Evolutionary conservation across 2,329 filamentous ascomycete species (phyloP).

Genomic region (Fusarium circinatum): DNA sequence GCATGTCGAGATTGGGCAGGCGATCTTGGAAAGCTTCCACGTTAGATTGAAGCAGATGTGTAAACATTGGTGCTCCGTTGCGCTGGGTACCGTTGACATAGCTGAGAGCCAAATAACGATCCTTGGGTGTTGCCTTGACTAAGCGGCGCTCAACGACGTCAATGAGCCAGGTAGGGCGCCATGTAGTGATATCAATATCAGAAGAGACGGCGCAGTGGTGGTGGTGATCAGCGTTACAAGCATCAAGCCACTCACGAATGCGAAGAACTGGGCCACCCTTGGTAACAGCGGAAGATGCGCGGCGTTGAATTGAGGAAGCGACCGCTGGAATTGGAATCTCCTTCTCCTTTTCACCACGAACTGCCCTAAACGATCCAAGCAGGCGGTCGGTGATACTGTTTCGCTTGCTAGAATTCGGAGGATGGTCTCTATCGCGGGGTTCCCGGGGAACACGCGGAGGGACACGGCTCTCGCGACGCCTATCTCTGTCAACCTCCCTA

Average conservation of each 20-base stretch:
- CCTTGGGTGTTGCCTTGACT: slow-evolving; percentile 51
- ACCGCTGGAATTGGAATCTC: slow-evolving; percentile 22
- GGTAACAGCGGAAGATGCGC: slow-evolving; percentile 46
- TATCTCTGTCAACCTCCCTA: slow-evolving; percentile 35
- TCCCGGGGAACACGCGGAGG: slow-evolving; percentile 28
- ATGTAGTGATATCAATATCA: slow-evolving; percentile 45
- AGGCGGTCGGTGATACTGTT: slow-evolving; percentile 56
- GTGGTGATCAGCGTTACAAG: slow-evolving; percentile 55
- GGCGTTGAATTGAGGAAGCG: slow-evolving; percentile 43
- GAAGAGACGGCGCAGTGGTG: slow-evolving; percentile 51
- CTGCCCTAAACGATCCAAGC: slow-evolving; percentile 48
- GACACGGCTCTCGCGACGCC: slow-evolving; percentile 39
- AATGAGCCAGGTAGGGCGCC: slow-evolving; percentile 55
- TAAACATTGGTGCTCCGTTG: slow-evolving; percentile 40
- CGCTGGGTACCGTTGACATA: slow-evolving; percentile 56
- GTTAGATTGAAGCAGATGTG: slow-evolving; percentile 51
- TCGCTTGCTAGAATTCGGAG: slow-evolving; percentile 47
- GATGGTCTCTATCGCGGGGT: slow-evolving; percentile 32
- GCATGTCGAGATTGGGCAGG: slow-evolving; percentile 52
- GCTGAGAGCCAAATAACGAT: slow-evolving; percentile 58
- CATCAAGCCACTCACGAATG: slow-evolving; percentile 56
- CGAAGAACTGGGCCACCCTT: slow-evolving; percentile 51
- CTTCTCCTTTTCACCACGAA: slow-evolving; percentile 45
- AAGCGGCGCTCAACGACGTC: slow-evolving; percentile 54
- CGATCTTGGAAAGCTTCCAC: slow-evolving; percentile 49